These are phyloP conservation scores for Suhomyces coccinellae DNA, from an alignment of 1,139 yeast species.

Conservation along the genomic window DNA sequence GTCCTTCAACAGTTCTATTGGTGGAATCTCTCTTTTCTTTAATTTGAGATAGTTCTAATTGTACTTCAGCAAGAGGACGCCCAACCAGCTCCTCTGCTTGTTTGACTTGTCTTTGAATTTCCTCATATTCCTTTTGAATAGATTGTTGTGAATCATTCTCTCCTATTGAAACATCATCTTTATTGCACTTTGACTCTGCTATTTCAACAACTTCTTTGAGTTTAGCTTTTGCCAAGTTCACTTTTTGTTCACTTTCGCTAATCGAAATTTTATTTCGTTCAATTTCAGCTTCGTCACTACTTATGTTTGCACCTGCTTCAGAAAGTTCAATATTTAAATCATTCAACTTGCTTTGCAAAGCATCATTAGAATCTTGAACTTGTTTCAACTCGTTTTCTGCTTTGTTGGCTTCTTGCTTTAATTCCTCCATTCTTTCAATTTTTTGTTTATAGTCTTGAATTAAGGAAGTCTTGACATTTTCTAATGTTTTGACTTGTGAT, in stretches of 20 bases:
- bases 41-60: constrained; percentile 28
- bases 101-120: constrained; percentile 33
- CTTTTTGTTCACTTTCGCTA: constrained; percentile 15
- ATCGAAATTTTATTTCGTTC: constrained; percentile 15
- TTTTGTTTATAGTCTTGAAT: constrained; percentile 27
- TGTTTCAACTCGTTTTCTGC: constrained; percentile 11
- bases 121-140: constrained; percentile 36
- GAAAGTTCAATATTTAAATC: constrained; percentile 18
- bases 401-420: constrained; percentile 13
- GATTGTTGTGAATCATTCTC: constrained; percentile 38
- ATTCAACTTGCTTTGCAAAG: constrained; percentile 9
- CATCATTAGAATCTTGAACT: constrained; percentile 6
- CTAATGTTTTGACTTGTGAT: constrained; percentile 27
- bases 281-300: constrained; percentile 17
- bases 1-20: constrained; percentile 24
- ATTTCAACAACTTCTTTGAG: constrained; percentile 22
- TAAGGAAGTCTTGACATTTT: constrained; percentile 31
- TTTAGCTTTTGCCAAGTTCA: constrained; percentile 20
- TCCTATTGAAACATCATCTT: constrained; percentile 30
- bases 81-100: constrained; percentile 42
- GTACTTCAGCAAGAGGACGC: constrained; percentile 39
- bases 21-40: constrained; percentile 32
- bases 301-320: constrained; percentile 12
- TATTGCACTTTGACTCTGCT: constrained; percentile 35
- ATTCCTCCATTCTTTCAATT: constrained; percentile 9